Evolutionary conservation across 352 stramenopile genomes (phyloP).

Genomic region (Phytophthora cactorum): DNA sequence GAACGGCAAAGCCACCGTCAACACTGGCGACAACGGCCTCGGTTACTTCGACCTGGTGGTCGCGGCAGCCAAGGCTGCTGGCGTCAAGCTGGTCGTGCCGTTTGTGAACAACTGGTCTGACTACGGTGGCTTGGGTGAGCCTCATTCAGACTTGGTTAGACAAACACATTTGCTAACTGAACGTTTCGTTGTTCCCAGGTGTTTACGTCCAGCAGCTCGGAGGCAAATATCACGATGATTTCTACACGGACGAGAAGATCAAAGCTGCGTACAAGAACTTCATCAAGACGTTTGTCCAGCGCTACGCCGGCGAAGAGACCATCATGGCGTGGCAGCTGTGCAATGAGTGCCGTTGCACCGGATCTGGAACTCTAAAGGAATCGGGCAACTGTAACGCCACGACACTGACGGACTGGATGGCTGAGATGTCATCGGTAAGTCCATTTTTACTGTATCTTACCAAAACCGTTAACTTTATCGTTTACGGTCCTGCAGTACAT

Average conservation of each 20-base stretch:
- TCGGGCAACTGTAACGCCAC: too few relatives aligned
- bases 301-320: too few relatives aligned
- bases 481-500: slow-evolving; percentile 31
- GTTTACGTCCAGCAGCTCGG: slow-evolving; percentile 40
- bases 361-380: too few relatives aligned
- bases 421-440: too few relatives aligned
- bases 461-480: too few relatives aligned
- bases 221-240: slow-evolving; percentile 41
- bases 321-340: too few relatives aligned
- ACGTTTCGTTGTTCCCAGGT: too few relatives aligned
- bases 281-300: too few relatives aligned
- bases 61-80: slow-evolving; percentile 35
- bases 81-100: slow-evolving; percentile 42
- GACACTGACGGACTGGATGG: too few relatives aligned
- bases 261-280: slow-evolving; percentile 40
- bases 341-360: too few relatives aligned
- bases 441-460: too few relatives aligned
- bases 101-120: slow-evolving; percentile 48
- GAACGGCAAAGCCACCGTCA: slow-evolving; percentile 33
- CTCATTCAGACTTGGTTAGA: background rate
- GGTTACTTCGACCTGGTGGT: slow-evolving; percentile 42
- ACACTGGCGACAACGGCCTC: slow-evolving; percentile 36
- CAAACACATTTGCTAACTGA: background rate
- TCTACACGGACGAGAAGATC: slow-evolving; percentile 39
- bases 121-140: slow-evolving; percentile 39